Evolutionary conservation across 139 green algal genomes (phyloP), one percentile per base, ranked within the genome.

Genomic region (Chlorella vulgaris): DNA sequence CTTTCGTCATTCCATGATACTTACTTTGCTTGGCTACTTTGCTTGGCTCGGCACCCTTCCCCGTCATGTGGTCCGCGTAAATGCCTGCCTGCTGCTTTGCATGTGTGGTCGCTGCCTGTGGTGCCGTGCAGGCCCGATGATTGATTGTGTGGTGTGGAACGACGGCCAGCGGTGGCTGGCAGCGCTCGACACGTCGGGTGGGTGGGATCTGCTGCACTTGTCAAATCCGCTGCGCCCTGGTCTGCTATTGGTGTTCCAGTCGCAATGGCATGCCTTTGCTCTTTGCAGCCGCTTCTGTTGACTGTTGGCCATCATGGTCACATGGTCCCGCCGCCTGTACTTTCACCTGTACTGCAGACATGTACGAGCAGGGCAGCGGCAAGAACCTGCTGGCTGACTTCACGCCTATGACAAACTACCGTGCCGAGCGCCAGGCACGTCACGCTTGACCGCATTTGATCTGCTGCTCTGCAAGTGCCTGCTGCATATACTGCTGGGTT

Each of bases 111-210:
- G 35, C 24, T 28, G 2, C 68, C 4, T 10, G 22, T 35, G 47
- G n/a, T 13, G 26, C 1, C 33, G 0, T 70, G 33, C 85, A 93
- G 93, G 93, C 38, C 93, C 94, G 2, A 50, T 93, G 29, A 63
- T 98, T 3, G 90, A 98, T 58, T 92, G 82, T 42, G 93, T 98
- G 42, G 94, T 97, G 35, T 98, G 95, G 95, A 88, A 98, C 73
- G 95, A 98, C 80, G 95, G 94, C 43, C 28, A 60, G 24, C 39
- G 19, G 1, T 98, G 91, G 93, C 85, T 91, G 28, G 92, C 89
- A 0, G 95, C 95, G 0, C 62, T 98, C 10, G 95, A 98, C 85
- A 97, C 92, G 2, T 81, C 77, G 18, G 91, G 36, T 75, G 65
- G 8, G 39, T n/a, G 8, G n/a, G n/a, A n/a, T n/a, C 2, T 65